These are phyloP conservation scores for Fusarium sp. DNA, from an alignment of 2,329 filamentous ascomycete genomes.

Conservation along the genomic window DNA sequence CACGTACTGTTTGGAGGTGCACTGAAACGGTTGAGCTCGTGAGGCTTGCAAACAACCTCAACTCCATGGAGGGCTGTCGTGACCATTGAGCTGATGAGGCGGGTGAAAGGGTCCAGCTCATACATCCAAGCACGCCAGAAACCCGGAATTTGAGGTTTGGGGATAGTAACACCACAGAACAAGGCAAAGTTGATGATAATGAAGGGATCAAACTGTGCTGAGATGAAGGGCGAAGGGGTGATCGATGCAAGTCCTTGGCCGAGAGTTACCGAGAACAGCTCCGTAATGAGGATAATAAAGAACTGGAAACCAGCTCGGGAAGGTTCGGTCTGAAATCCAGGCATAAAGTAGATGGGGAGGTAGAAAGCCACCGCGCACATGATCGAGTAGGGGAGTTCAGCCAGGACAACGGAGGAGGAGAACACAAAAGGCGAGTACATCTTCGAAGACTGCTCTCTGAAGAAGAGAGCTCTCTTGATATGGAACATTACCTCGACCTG, in stretches of 20 bases:
- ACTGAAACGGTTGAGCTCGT: slow-evolving; percentile 73
- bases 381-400: slow-evolving; percentile 86
- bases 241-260: slow-evolving; percentile 81
- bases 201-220: slow-evolving; percentile 83
- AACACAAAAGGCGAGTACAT: slow-evolving; percentile 88
- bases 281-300: slow-evolving; percentile 84
- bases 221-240: slow-evolving; percentile 83
- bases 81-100: slow-evolving; percentile 74
- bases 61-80: slow-evolving; percentile 71
- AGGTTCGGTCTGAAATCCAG: slow-evolving; percentile 73
- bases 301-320: slow-evolving; percentile 86
- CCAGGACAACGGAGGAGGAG: slow-evolving; percentile 79
- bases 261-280: slow-evolving; percentile 85
- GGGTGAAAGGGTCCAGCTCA: slow-evolving; percentile 71
- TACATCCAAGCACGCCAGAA: slow-evolving; percentile 85
- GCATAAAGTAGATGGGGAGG: slow-evolving; percentile 86
- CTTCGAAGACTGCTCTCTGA: slow-evolving; percentile 86
- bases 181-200: slow-evolving; percentile 85
- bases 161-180: slow-evolving; percentile 90
- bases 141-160: slow-evolving; percentile 77
- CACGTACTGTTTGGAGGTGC: slow-evolving; percentile 63
- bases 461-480: slow-evolving; percentile 82
- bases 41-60: slow-evolving; percentile 61
- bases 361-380: slow-evolving; percentile 86
- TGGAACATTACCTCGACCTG: slow-evolving; percentile 87